Evolutionary conservation across 352 stramenopile species (phyloP).

Genomic region (Peronospora farinosa): DNA sequence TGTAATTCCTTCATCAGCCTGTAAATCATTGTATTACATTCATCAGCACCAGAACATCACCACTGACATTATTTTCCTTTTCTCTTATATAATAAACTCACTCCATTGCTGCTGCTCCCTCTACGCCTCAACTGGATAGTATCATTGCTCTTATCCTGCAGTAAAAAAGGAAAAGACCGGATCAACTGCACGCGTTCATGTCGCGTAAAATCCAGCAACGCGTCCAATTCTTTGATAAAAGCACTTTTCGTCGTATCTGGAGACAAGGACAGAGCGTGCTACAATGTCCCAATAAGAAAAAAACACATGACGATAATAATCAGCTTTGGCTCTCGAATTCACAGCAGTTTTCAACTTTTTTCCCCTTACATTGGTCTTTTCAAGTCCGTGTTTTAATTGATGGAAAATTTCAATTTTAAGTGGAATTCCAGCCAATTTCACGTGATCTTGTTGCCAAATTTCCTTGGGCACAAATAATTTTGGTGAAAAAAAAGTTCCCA

Average conservation of each 20-base stretch:
- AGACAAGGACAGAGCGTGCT: slow-evolving; percentile 54
- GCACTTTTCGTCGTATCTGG: slow-evolving; percentile 39
- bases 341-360: background rate
- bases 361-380: slow-evolving; percentile 59
- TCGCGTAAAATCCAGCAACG: slow-evolving; percentile 43
- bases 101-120: slow-evolving; percentile 11
- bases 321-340: background rate
- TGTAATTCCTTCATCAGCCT: slow-evolving; percentile 19
- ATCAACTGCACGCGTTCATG: slow-evolving; percentile 42
- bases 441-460: slow-evolving; percentile 73
- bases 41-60: slow-evolving; percentile 1
- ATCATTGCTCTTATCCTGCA: slow-evolving; percentile 18
- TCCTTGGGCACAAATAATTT: slow-evolving; percentile 75
- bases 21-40: background rate
- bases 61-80: background rate
- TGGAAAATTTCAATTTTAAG: slow-evolving; percentile 64
- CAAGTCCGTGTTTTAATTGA: slow-evolving; percentile 56
- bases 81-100: slow-evolving; percentile 4
- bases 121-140: slow-evolving; percentile 9
- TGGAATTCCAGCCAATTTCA: slow-evolving; percentile 49
- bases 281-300: slow-evolving; percentile 2
- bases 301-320: background rate
- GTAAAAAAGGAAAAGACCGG: slow-evolving; percentile 61
- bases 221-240: slow-evolving; percentile 53
- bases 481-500: slow-evolving; percentile 61